phyloP scores from a whole-genome alignment of 371 early-diverging fungal species.

The Mortierella sp. region DNA sequence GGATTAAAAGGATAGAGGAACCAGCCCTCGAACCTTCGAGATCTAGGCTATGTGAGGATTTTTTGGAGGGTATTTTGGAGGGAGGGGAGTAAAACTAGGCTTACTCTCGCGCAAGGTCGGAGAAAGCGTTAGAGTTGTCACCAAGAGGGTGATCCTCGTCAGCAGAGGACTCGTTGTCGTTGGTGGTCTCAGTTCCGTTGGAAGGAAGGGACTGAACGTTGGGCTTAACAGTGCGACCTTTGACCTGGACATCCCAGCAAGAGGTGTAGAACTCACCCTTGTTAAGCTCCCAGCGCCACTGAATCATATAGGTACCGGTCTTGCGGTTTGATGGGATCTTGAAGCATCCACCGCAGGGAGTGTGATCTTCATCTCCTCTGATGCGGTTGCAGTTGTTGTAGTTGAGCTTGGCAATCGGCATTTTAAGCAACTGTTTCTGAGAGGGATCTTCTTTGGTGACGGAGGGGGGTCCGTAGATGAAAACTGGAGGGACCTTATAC shows the following conservation, averaged over 20 bases:
- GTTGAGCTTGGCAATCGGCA: slow-evolving; percentile 28
- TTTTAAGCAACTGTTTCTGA: slow-evolving; percentile 19
- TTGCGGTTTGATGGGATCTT: slow-evolving; percentile 11
- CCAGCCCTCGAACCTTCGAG: slow-evolving; percentile 2
- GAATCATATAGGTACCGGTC: slow-evolving; percentile 38
- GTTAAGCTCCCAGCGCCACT: slow-evolving; percentile 53
- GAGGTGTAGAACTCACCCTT: slow-evolving; percentile 42
- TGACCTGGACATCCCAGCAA: slow-evolving; percentile 45
- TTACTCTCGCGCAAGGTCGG: no score
- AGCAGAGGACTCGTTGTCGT: no score
- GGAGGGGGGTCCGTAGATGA: slow-evolving; percentile 36
- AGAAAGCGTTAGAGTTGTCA: slow-evolving; percentile 2
- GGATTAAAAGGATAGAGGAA: slow-evolving; percentile 1
- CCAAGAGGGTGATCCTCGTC: neutral
- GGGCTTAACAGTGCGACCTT: neutral
- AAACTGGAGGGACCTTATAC: slow-evolving; percentile 10
- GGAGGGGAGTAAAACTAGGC: no score
- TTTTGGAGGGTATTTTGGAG: no score
- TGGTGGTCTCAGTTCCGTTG: neutral
- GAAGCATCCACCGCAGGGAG: slow-evolving; percentile 53
- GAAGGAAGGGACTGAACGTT: neutral
- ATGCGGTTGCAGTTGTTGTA: slow-evolving; percentile 41
- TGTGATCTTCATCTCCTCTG: slow-evolving; percentile 24
- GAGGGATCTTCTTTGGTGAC: slow-evolving; percentile 29
- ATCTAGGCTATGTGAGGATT: no score